phyloP scores from a whole-genome alignment of 2,329 filamentous ascomycete genomes.

The Trichophaea hybrida region DNA sequence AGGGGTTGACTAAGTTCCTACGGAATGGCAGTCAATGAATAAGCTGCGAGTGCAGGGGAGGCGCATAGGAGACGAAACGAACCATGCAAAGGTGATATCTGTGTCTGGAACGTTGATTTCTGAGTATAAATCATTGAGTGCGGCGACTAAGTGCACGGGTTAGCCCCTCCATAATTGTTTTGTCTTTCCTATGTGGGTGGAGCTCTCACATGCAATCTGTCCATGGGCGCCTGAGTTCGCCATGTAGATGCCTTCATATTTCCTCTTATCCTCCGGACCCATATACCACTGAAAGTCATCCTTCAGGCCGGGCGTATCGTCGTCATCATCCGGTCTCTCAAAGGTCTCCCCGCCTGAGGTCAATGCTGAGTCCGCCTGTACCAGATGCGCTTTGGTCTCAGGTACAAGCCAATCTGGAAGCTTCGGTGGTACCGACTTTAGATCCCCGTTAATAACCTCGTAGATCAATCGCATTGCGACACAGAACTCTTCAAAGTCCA shows the following conservation, averaged over 20 bases:
- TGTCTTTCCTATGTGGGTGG: background rate
- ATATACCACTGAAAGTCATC: slow-evolving; percentile 99
- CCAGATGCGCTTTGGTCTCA: slow-evolving; percentile 82
- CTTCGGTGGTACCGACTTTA: slow-evolving; percentile 66
- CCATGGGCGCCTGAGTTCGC: slow-evolving; percentile 80
- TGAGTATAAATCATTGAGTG: slow-evolving; percentile 72
- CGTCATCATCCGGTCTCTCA: slow-evolving; percentile 63
- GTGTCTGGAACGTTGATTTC: slow-evolving; percentile 50
- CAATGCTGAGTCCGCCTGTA: slow-evolving; percentile 68
- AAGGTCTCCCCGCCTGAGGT: slow-evolving; percentile 68
- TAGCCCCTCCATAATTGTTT: background rate
- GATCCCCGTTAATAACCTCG: slow-evolving; percentile 91
- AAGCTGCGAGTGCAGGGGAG: background rate
- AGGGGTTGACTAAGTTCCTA: slow-evolving; percentile 96
- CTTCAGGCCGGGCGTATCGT: slow-evolving; percentile 72
- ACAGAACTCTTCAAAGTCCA: slow-evolving; percentile 99
- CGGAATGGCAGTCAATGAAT: slow-evolving; percentile 29
- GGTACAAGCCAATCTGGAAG: slow-evolving; percentile 95
- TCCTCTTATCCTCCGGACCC: slow-evolving; percentile 74
- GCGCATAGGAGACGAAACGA: background rate
- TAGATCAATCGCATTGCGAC: slow-evolving; percentile 98
- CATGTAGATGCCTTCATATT: slow-evolving; percentile 95
- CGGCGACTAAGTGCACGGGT: slow-evolving; percentile 43
- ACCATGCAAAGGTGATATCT: slow-evolving; percentile 26
- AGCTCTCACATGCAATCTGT: slow-evolving; percentile 56